These are phyloP conservation scores for barrel medic (Medicago truncatula) DNA, from an alignment of 306 rosid species.

Conservation along the genomic window DNA sequence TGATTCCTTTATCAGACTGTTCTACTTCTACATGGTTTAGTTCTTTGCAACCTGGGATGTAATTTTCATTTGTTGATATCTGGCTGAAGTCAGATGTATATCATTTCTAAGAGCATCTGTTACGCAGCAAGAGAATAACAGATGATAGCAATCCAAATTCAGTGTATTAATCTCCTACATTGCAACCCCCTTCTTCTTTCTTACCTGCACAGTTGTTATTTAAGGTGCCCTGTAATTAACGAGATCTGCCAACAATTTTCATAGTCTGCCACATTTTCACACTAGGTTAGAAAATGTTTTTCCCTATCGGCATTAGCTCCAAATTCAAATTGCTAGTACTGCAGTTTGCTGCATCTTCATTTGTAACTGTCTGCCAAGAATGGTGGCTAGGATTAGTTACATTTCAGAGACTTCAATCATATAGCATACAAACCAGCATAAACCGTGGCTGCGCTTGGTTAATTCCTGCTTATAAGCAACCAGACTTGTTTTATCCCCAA, in stretches of 20 bases:
- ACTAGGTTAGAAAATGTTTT: neutral
- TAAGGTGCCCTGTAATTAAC: neutral
- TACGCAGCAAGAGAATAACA: neutral
- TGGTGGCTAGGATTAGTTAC: neutral
- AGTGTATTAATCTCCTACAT: neutral
- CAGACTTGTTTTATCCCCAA: slow-evolving; percentile 4
- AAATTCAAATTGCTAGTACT: neutral
- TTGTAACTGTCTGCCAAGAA: neutral
- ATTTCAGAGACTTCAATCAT: neutral
- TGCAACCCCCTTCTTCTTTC: neutral
- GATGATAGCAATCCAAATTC: slow-evolving; percentile 4
- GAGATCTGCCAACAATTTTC: neutral
- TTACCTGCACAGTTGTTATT: neutral
- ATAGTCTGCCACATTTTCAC: neutral
- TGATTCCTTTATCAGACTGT: neutral
- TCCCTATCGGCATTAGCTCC: neutral
- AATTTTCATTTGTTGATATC: neutral
- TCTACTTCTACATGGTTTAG: slow-evolving; percentile 1
- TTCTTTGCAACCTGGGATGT: slow-evolving; percentile 8
- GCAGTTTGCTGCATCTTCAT: neutral
- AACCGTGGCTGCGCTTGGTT: neutral
- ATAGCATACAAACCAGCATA: neutral
- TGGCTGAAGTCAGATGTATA: slow-evolving; percentile 11
- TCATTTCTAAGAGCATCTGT: slow-evolving; percentile 12
- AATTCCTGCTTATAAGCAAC: neutral